These are phyloP conservation scores for Kalanchoe fedtschenkoi DNA, from an alignment of 164 flowering plant species.

Conservation along the genomic window DNA sequence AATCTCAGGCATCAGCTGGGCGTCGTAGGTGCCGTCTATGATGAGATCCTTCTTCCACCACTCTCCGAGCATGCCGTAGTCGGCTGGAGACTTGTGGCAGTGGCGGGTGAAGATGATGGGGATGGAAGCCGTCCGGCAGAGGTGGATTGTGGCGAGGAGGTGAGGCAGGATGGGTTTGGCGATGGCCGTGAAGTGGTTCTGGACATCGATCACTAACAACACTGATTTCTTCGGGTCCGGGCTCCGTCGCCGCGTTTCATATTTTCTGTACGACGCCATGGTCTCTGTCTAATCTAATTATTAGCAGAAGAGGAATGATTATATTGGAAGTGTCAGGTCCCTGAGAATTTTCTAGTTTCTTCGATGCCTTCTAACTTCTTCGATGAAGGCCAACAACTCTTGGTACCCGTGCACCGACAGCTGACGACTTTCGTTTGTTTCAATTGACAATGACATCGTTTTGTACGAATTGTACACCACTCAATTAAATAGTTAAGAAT, in stretches of 20 bases:
- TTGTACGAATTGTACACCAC: no score
- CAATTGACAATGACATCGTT: no score
- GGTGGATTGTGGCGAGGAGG: constrained; percentile 41
- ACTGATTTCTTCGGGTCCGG: constrained; percentile 49
- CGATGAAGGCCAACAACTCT: no score
- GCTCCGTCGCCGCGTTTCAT: constrained; percentile 29
- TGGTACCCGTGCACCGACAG: no score
- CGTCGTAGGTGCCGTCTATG: constrained; percentile 48
- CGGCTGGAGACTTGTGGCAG: constrained; percentile 43
- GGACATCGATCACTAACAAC: constrained; percentile 68
- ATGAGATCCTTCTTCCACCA: constrained; percentile 57
- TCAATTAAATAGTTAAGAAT: no score
- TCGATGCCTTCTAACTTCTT: no score
- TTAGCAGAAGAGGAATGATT: no score
- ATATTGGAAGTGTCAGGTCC: no score
- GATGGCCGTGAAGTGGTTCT: constrained; percentile 54
- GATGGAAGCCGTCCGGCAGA: constrained; percentile 46
- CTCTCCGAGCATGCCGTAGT: constrained; percentile 53
- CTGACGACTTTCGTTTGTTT: no score
- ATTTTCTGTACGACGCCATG: constrained; percentile 31
- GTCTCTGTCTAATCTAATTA: not conserved
- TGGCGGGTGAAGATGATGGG: constrained; percentile 82
- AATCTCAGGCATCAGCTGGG: constrained; percentile 43
- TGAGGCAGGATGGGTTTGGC: constrained; percentile 49
- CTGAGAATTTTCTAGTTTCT: no score